These are phyloP conservation scores for Diaporthe velutina DNA, from an alignment of 2,329 filamentous ascomycete genomes.

Conservation along the genomic window DNA sequence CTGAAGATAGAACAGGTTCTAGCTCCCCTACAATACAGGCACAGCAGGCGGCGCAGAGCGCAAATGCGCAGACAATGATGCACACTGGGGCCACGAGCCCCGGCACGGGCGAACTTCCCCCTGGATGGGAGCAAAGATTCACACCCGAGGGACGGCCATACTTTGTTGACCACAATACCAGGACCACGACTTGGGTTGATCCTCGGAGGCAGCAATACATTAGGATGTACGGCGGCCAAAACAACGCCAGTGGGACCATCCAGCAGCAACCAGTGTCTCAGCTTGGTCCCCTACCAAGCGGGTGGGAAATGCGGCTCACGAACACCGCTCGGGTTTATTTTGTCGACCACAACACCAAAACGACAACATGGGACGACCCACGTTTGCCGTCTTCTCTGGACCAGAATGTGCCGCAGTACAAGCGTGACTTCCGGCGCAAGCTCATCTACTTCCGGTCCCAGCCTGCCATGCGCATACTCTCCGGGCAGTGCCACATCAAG, in stretches of 20 bases:
- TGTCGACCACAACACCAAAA: constrained; percentile 99
- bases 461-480: constrained; percentile 93
- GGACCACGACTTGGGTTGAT: constrained; percentile 98
- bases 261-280: constrained; percentile 98
- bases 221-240: constrained; percentile 93
- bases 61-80: constrained; percentile 84
- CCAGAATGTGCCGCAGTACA: constrained; percentile 99
- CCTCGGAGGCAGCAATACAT: constrained; percentile 98
- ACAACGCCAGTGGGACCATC: constrained; percentile 86
- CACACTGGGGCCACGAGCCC: constrained; percentile 95
- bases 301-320: constrained; percentile 99
- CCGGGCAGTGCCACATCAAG: constrained; percentile 98
- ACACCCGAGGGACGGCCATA: constrained; percentile 96
- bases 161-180: constrained; percentile 98
- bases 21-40: constrained; percentile 85
- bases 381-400: constrained; percentile 94
- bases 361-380: constrained; percentile 98
- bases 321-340: constrained; percentile 99
- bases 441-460: constrained; percentile 99
- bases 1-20: constrained; percentile 93
- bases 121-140: constrained; percentile 95
- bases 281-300: constrained; percentile 92
- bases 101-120: constrained; percentile 92
- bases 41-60: constrained; percentile 57
- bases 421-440: constrained; percentile 98